phyloP scores from a whole-genome alignment of 306 rosid genomes.

The Neltuma alba region DNA sequence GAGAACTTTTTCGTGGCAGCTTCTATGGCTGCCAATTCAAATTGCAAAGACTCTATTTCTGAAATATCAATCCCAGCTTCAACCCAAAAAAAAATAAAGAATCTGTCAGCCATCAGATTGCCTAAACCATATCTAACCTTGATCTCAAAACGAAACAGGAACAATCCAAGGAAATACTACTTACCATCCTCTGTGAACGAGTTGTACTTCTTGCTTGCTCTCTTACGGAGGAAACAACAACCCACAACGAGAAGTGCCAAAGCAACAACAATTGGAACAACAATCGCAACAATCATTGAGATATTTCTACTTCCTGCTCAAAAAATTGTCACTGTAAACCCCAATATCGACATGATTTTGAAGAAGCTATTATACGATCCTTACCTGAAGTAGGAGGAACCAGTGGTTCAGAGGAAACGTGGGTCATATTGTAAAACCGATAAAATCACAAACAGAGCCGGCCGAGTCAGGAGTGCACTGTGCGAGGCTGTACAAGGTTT shows the following conservation, averaged over 20 bases:
- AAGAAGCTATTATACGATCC: neutral
- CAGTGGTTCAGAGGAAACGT: neutral
- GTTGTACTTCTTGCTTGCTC: slow-evolving; percentile 32
- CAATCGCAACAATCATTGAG: slow-evolving; percentile 34
- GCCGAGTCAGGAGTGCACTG: neutral
- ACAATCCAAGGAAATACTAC: slow-evolving; percentile 36
- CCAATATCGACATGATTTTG: neutral
- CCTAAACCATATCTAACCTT: neutral
- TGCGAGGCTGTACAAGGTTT: neutral
- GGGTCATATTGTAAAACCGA: slow-evolving; percentile 38
- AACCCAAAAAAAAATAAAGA: neutral
- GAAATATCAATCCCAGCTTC: slow-evolving; percentile 24
- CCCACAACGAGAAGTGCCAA: slow-evolving; percentile 37
- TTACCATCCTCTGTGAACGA: slow-evolving; percentile 26
- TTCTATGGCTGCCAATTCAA: slow-evolving; percentile 42
- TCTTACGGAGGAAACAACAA: slow-evolving; percentile 42
- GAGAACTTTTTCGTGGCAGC: slow-evolving; percentile 58
- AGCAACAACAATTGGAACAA: slow-evolving; percentile 39
- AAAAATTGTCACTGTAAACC: neutral
- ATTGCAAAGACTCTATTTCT: slow-evolving; percentile 44
- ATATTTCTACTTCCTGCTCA: slow-evolving; percentile 42
- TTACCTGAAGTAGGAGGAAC: slow-evolving; percentile 37
- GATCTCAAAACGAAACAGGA: neutral
- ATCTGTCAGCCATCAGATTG: neutral
- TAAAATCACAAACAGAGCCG: neutral